Conservation (phyloP, 2,329 filamentous ascomycete species). For the Neofusicoccum parvum region DNA sequence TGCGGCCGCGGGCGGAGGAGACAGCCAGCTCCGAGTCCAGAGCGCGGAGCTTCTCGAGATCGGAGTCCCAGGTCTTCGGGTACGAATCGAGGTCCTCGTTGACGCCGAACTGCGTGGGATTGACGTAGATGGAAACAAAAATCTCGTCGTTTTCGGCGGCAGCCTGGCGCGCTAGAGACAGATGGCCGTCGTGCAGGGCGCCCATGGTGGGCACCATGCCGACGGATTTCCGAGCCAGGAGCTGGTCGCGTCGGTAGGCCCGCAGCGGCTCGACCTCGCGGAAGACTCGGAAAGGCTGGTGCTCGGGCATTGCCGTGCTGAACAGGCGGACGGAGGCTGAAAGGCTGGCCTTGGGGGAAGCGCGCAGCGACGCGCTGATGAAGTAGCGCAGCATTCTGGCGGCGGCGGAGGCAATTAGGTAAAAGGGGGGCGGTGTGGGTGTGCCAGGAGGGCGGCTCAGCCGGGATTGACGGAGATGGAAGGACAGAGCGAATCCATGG, state of each 20-base stretch:
- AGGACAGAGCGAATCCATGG: conserved; percentile 4
- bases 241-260: conserved; percentile 66
- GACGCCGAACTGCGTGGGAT: conserved; percentile 92
- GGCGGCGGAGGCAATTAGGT: background rate
- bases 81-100: conserved; percentile 87
- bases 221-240: conserved; percentile 69
- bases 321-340: conserved; percentile 23
- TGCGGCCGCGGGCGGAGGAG: conserved; percentile 56
- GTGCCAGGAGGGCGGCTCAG: background rate
- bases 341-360: background rate
- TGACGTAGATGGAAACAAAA: conserved; percentile 91
- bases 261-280: conserved; percentile 74
- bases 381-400: conserved; percentile 3
- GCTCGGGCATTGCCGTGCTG: conserved; percentile 11
- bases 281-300: conserved; percentile 59
- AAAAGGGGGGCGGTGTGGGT: background rate
- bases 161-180: conserved; percentile 81
- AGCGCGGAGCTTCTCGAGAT: conserved; percentile 66
- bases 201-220: conserved; percentile 97
- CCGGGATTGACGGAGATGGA: conserved; percentile 3
- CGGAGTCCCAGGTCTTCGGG: conserved; percentile 83
- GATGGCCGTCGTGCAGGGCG: conserved; percentile 88
- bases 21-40: conserved; percentile 73
- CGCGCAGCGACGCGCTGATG: background rate
- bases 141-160: conserved; percentile 83